These are phyloP conservation scores for Termitomyces sp. DNA, from an alignment of 768 basidiomycete species.

Conservation along the genomic window DNA sequence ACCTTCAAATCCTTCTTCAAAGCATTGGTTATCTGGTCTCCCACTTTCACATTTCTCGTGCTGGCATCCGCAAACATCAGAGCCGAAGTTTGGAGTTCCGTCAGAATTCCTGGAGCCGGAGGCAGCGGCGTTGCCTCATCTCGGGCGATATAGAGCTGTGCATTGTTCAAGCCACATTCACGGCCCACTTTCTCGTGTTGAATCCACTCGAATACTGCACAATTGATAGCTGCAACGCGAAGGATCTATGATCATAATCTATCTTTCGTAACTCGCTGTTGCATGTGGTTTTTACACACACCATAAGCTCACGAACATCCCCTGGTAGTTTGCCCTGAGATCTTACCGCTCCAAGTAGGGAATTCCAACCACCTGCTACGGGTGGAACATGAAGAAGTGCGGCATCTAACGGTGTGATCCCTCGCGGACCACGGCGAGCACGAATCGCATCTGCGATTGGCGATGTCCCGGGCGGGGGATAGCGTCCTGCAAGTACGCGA, in stretches of 20 bases:
- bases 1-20: constrained; percentile 34
- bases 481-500: constrained; percentile 38
- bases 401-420: constrained; percentile 45
- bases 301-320: constrained; percentile 48
- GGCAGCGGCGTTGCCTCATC: constrained; percentile 38
- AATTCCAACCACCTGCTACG: constrained; percentile 46
- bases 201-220: constrained; percentile 51
- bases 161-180: constrained; percentile 42
- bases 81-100: constrained; percentile 44
- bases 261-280: neutral
- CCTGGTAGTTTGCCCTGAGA: constrained; percentile 41
- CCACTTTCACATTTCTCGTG: constrained; percentile 42
- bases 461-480: constrained; percentile 37
- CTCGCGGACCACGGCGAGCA: constrained; percentile 40
- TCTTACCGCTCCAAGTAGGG: constrained; percentile 43
- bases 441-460: constrained; percentile 44
- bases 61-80: constrained; percentile 56
- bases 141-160: constrained; percentile 51
- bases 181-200: constrained; percentile 50
- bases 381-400: constrained; percentile 43
- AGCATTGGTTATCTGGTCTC: constrained; percentile 30
- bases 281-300: constrained; percentile 13
- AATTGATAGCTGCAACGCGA: constrained; percentile 44
- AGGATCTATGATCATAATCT: constrained; percentile 31
- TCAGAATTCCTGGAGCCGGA: constrained; percentile 34